phyloP scores from a whole-genome alignment of 225 moss, liverwort and hornwort species.

The Neckera pumila region DNA sequence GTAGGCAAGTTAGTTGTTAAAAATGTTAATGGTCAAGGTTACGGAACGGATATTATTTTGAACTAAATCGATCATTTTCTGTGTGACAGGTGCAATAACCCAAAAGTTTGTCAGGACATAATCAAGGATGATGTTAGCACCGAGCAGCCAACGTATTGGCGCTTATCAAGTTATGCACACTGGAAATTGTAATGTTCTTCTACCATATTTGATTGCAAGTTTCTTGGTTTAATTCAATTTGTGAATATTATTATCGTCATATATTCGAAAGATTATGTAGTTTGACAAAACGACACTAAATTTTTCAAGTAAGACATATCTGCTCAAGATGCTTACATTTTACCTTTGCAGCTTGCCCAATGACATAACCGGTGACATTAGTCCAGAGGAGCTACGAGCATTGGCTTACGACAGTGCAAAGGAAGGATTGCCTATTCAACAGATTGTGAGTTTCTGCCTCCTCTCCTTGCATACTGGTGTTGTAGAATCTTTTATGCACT shows the following conservation, averaged over 20 bases:
- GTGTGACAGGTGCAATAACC: constrained; percentile 67
- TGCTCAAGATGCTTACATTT: not conserved
- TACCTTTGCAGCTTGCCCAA: constrained; percentile 67
- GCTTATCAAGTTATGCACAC: constrained; percentile 79
- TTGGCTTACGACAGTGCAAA: constrained; percentile 76
- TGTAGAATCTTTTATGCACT: not conserved
- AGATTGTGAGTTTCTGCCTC: constrained; percentile 49
- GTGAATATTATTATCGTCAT: not conserved
- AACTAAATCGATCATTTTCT: not conserved
- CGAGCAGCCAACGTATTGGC: constrained; percentile 78
- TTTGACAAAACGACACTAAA: not conserved
- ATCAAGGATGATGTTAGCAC: constrained; percentile 68
- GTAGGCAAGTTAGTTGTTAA: not conserved
- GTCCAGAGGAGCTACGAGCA: constrained; percentile 88
- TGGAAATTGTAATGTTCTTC: constrained; percentile 66
- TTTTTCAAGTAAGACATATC: not conserved
- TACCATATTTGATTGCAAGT: not conserved
- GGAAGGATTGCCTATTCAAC: constrained; percentile 59
- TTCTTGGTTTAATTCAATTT: not conserved
- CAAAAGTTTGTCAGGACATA: constrained; percentile 65
- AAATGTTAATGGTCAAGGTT: not conserved
- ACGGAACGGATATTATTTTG: not conserved
- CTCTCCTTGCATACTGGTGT: not conserved
- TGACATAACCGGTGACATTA: constrained; percentile 83
- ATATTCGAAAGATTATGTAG: not conserved